Evolutionary conservation across 331 rosid species (phyloP).

Genomic region (Cydonia oblonga): DNA sequence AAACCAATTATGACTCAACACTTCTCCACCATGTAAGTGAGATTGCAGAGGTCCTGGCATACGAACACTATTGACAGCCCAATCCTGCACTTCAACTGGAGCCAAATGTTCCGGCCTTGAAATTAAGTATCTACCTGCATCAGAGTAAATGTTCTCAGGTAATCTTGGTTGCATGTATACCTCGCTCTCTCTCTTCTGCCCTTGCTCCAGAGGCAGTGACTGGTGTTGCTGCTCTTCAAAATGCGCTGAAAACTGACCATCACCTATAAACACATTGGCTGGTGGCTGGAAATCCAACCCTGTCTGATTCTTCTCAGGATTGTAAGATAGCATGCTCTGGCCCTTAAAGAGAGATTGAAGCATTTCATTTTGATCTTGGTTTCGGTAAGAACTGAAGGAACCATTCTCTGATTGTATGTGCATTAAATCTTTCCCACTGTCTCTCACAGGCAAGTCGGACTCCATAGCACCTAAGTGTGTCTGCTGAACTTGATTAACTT

Average conservation of each 20-base stretch:
- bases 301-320: conserved; percentile 47
- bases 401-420: conserved; percentile 37
- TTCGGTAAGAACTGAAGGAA: conserved; percentile 48
- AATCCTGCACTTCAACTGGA: conserved; percentile 46
- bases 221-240: conserved; percentile 58
- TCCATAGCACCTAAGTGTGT: conserved; percentile 36
- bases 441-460: conserved; percentile 24
- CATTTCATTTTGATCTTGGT: conserved; percentile 59
- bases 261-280: conserved; percentile 26
- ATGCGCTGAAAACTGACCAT: conserved; percentile 42
- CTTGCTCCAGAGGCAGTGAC: conserved; percentile 46
- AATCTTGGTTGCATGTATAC: conserved; percentile 42
- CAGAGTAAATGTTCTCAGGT: conserved; percentile 44
- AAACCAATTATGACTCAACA: conserved; percentile 62
- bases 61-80: conserved; percentile 44
- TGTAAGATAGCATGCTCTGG: conserved; percentile 47
- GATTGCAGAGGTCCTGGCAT: conserved; percentile 48
- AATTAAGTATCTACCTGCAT: conserved; percentile 49
- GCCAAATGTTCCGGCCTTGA: conserved; percentile 45
- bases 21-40: conserved; percentile 40
- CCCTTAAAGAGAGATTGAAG: conserved; percentile 68
- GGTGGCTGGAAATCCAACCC: conserved; percentile 47
- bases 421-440: conserved; percentile 34
- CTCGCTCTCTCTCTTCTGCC: conserved; percentile 43
- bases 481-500: conserved; percentile 31